A percentile compares a stretch with the other conserved stretches of the same genome.
Conservation (phyloP, 345 rosid species). For the Kandelia obovata region DNA sequence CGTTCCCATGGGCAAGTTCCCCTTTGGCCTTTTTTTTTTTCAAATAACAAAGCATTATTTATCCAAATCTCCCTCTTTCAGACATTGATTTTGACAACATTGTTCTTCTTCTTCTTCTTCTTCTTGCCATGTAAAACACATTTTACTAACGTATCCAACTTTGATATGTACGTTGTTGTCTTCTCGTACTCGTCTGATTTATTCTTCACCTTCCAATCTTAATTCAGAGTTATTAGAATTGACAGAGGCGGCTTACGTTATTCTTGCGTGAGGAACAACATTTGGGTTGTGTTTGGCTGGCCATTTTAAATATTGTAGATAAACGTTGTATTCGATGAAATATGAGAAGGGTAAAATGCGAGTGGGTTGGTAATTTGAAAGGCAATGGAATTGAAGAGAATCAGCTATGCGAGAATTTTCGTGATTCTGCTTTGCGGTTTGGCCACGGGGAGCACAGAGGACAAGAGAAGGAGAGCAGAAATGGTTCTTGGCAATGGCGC, state of each 20-base stretch:
- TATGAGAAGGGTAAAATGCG: slow-evolving; percentile 40
- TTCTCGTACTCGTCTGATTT: too few relatives aligned
- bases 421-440: slow-evolving; percentile 33
- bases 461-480: slow-evolving; percentile 18
- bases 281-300: not conserved
- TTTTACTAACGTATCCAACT: too few relatives aligned
- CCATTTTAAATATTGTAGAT: not conserved
- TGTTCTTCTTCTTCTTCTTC: too few relatives aligned
- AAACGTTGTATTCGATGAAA: slow-evolving; percentile 26
- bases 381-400: slow-evolving; percentile 40
- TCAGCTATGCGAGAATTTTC: slow-evolving; percentile 23
- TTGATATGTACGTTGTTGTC: too few relatives aligned
- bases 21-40: not conserved
- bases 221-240: not conserved
- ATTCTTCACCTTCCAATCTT: not conserved
- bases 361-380: slow-evolving; percentile 30
- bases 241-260: not conserved
- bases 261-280: not conserved
- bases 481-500: slow-evolving; percentile 16
- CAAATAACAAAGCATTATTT: not conserved
- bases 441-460: slow-evolving; percentile 25
- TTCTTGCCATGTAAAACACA: too few relatives aligned
- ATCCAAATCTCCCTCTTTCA: not conserved
- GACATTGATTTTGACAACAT: too few relatives aligned
- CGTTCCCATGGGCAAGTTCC: not conserved